Evolutionary conservation across 805 yeast species (phyloP), one percentile per base, ranked within the genome.

Genomic region (Candida odintsovae): DNA sequence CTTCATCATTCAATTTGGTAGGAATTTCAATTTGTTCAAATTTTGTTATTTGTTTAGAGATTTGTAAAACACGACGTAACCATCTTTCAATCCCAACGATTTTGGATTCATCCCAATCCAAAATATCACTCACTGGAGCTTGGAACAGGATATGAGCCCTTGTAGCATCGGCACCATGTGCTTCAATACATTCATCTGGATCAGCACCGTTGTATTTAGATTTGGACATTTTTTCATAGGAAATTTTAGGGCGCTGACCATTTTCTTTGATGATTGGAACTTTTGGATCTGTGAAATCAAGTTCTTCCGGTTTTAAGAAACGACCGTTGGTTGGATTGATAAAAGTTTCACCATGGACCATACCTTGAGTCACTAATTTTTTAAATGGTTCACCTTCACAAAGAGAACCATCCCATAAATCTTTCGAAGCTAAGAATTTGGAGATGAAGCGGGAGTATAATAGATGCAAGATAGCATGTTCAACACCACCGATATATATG

Each of bases 131-230:
- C 6, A 92, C 77, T 3, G 98, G 96, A 0, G 97, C 97, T 59
- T 85, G 95, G 70, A 94, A 94, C 13, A 94, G 65, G 49, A 94
- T 80, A 61, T 92, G 97, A 0, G 98, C 98, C 50, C 98, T 76
- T 0, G 92, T 86, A 1, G 96, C 90, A 69, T 94, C 99, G 1
- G 97, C 89, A 3, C 99, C 98, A 63, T 88, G 87, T 33, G 68
- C 71, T 11, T 58, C 60, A 23, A 94, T 90, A 55, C 92, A 86
- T 49, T 75, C 77, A 1, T 72, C 77, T 1, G 98, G 98, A 59
- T 92, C 96, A 3, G 87, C 95, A 15, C 99, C 99, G 59, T 94
- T 94, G 60, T 81, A 83, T 60, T 94, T 94, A 1, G 97, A 90
- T 65, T 94, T 94, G 2, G 97, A 90, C 99, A 94, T 94, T 61